These are phyloP conservation scores for Platanthera zijinensis DNA, from an alignment of 106 monocot genomes.

Conservation along the genomic window DNA sequence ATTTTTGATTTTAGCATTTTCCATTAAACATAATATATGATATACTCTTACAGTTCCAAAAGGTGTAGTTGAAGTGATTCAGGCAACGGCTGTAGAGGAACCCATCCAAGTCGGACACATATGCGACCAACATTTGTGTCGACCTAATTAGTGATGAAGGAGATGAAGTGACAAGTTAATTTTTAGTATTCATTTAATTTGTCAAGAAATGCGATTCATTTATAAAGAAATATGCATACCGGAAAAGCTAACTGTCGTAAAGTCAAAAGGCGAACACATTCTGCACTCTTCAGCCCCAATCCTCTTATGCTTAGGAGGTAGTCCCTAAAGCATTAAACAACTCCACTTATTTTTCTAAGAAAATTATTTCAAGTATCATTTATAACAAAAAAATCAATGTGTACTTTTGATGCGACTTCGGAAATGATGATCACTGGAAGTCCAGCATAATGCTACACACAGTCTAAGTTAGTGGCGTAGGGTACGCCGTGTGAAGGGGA, in stretches of 20 bases:
- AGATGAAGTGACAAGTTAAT: not conserved
- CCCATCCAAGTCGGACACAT: conserved; percentile 96
- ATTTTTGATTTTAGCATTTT: not conserved
- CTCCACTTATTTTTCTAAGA: too few relatives aligned
- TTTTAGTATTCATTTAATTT: not conserved
- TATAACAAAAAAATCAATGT: too few relatives aligned
- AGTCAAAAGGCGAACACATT: conserved; percentile 92
- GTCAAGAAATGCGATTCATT: not conserved
- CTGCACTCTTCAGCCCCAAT: conserved; percentile 90
- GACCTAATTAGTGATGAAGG: conserved; percentile 32
- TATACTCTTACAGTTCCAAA: conserved; percentile 60
- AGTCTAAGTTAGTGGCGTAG: too few relatives aligned
- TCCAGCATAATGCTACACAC: too few relatives aligned
- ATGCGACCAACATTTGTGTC: conserved; percentile 97
- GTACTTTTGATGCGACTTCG: too few relatives aligned
- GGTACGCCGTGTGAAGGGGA: too few relatives aligned
- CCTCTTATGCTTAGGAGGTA: conserved; percentile 87
- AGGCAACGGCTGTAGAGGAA: conserved; percentile 86
- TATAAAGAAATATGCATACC: conserved; percentile 27
- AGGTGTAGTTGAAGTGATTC: conserved; percentile 93
- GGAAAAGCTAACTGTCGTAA: conserved; percentile 95
- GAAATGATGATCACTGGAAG: too few relatives aligned
- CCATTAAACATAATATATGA: not conserved
- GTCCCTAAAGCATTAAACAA: conserved; percentile 37
- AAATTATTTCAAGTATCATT: too few relatives aligned